Base-by-base conservation (phyloP, 495 filamentous ascomycete species). In the Lophium mytilinum region DNA sequence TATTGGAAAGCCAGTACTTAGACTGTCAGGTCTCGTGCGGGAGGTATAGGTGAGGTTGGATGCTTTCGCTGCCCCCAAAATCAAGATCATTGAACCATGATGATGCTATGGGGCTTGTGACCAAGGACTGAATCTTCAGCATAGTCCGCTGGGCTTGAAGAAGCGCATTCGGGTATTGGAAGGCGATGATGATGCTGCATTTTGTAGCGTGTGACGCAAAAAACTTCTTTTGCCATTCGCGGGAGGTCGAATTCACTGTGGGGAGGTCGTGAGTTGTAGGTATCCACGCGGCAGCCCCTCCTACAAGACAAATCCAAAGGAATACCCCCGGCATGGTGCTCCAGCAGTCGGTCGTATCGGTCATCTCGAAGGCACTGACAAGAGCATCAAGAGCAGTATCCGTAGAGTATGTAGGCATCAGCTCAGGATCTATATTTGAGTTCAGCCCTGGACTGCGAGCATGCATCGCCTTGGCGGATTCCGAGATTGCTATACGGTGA, bases 121-220 rank as follows among this genome's bases (percentile, higher is more conserved):
- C 54, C 33, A 64, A 42, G 17, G 30, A 41, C 49, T 64, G 61
- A 37, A 64, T 53, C 37, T 64, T 56, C 35, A 64, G 39, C 61
- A 64, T 64, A 2, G 57, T 64, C 11, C 61, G 33, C 34, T 64
- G 61, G 9, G 53, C 56, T 36, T 64, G 47, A 5, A 60, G 47
- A 1, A 57, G 41, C 5, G 52, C 48, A 37, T 33, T 48, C 36
- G 57, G 55, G 14, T 57, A 40, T 15, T 64, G 56, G 18, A 64
- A 60, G 11, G 52, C 57, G 18, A 33, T 12, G 1, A 34, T 12
- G 15, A 64, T 19, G 9, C 37, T 37, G 3, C 42, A 14, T 19
- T 56, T 64, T 9, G 59, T 56, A 8, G 61, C 40, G 19, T 35
- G 57, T 7, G 60, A 53, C 17, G 61, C 61, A 51, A 64, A 60